Percentiles rank a stretch among this genome's conserved stretches.
phyloP scores from a whole-genome alignment of 139 green algal genomes.

The Haematococcus lacustris region DNA sequence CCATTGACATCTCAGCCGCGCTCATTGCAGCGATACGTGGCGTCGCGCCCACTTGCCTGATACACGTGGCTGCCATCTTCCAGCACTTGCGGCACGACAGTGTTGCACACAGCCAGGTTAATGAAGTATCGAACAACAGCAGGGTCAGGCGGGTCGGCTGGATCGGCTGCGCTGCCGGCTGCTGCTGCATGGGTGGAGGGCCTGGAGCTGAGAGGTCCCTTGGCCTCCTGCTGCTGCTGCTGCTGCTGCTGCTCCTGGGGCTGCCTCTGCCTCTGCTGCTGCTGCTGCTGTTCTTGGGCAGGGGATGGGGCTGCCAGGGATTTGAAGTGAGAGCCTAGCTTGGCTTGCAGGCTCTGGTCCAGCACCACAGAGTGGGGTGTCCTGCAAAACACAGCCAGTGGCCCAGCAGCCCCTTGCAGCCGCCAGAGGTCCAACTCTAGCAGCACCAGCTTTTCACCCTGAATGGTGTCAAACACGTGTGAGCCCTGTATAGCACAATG shows the following conservation, averaged over 20 bases:
- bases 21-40: constrained; percentile 6
- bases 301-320: too few relatives aligned
- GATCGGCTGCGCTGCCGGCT: background rate
- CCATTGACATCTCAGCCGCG: background rate
- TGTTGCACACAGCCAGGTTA: constrained; percentile 83
- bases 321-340: constrained; percentile 19
- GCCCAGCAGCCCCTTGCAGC: too few relatives aligned
- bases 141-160: background rate
- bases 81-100: constrained; percentile 61
- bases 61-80: constrained; percentile 46
- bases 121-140: constrained; percentile 47
- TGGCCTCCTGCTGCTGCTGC: too few relatives aligned
- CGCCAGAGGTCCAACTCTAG: too few relatives aligned
- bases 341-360: constrained; percentile 28
- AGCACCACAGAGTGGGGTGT: constrained; percentile 45
- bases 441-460: too few relatives aligned
- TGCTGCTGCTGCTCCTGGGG: too few relatives aligned
- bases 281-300: too few relatives aligned
- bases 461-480: too few relatives aligned
- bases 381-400: too few relatives aligned
- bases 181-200: constrained; percentile 6
- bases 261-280: too few relatives aligned
- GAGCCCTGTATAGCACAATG: too few relatives aligned
- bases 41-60: constrained; percentile 22
- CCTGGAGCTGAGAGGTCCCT: too few relatives aligned